Base-by-base conservation (phyloP, 1,284 basidiomycete genomes). In the Ceratobasidium sp. region DNA sequence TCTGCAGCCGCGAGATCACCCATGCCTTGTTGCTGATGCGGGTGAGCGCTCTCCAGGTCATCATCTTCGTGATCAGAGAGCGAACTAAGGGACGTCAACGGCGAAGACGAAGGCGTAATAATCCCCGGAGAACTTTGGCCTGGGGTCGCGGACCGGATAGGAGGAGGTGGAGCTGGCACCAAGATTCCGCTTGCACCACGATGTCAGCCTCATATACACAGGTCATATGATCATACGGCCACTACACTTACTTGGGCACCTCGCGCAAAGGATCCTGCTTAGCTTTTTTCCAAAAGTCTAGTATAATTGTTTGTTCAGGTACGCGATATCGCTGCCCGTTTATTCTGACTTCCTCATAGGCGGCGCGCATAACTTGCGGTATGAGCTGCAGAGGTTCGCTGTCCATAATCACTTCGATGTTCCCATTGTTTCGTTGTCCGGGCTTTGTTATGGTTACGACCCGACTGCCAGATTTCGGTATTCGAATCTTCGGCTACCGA, bases 201-300 rank as follows among this genome's bases (percentile, higher is more conserved):
- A 26, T 39, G 45, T 45, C 61, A 42, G 49, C 74, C 11, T 51
- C 35, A 33, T 15, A 39, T 28, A 28, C n/a, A 39, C 31, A 65
- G 53, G 58, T 49, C 28, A 8, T n/a, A 11, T 49, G 13, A 64
- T 42, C 35, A 45, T 47, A 42, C 33, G 6, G 10, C 86, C 80
- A n/a, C n/a, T n/a, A n/a, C n/a, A n/a, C n/a, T n/a, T 80, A 90
- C 90, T 82, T 85, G 71, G 83, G 83, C 53, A 82, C 81, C 64
- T 84, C 68, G 28, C 58, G 58, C 68, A 73, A 61, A 28, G 56
- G 83, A 67, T 83, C 81, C 49, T 85, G 85, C 42, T 89, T 88
- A 77, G 95, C 85, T 84, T 94, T 96, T 77, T 90, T 91, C 97
- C 97, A 99, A 81, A 99, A 99, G 83, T 99, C 97, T 65, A 99